Conservation (phyloP, 306 rosid genomes). For the Cicer cuneatum region DNA sequence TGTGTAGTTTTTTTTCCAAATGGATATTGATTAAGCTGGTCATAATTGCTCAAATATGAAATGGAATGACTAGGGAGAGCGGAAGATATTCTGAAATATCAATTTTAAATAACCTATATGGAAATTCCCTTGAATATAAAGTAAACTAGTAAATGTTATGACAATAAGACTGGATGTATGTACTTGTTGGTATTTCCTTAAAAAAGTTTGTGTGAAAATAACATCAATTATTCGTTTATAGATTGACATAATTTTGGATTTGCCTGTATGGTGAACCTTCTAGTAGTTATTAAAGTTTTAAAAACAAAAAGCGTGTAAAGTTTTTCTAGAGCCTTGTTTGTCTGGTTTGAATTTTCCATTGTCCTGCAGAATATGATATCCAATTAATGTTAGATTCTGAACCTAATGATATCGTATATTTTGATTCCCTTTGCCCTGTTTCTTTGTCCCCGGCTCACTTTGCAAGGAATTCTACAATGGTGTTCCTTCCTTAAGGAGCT, state of each 20-base stretch:
- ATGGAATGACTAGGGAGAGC: background rate
- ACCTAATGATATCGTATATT: background rate
- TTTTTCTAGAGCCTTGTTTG: background rate
- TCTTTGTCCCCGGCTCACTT: background rate
- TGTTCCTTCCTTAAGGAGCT: background rate
- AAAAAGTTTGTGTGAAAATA: background rate
- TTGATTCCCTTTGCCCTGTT: background rate
- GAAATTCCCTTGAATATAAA: background rate
- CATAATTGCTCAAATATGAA: background rate
- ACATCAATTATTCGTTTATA: background rate
- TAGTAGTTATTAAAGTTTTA: background rate
- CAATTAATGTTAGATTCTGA: background rate
- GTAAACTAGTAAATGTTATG: background rate
- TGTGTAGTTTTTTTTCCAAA: background rate
- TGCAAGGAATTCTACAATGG: background rate
- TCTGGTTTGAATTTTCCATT: background rate
- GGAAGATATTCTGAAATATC: background rate
- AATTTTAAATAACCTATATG: background rate
- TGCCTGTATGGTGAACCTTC: background rate
- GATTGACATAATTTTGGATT: background rate
- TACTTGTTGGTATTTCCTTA: background rate
- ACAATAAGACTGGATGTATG: background rate
- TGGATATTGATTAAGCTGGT: background rate
- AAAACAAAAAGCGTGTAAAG: background rate
- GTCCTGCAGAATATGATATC: background rate